These are phyloP conservation scores for Alternaria novae-zelandiae DNA, from an alignment of 2,329 filamentous ascomycete genomes.

Conservation along the genomic window DNA sequence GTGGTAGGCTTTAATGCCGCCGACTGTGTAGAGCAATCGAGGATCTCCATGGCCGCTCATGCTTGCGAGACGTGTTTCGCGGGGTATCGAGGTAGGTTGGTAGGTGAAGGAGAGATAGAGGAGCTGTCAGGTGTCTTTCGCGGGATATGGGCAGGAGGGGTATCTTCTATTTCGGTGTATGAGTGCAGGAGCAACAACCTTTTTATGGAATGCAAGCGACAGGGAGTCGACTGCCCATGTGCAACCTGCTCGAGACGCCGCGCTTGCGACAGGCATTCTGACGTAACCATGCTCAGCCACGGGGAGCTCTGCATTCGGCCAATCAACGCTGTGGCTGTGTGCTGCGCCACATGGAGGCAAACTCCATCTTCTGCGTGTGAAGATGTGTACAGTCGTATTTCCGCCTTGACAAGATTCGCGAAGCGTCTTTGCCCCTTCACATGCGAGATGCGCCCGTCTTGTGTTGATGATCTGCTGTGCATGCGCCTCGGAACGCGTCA, in stretches of 20 bases:
- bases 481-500: slow-evolving; percentile 15
- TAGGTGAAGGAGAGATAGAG: neutral
- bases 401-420: neutral
- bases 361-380: neutral
- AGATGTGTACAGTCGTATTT: neutral
- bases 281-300: neutral
- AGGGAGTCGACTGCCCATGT: slow-evolving; percentile 5
- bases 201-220: slow-evolving; percentile 21
- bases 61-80: slow-evolving; percentile 21
- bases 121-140: neutral
- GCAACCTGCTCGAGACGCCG: slow-evolving; percentile 22
- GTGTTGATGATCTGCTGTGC: neutral
- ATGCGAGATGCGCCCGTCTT: neutral
- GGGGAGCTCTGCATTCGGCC: neutral
- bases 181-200: slow-evolving; percentile 5
- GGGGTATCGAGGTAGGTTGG: slow-evolving; percentile 9
- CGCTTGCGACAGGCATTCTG: slow-evolving; percentile 11
- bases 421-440: slow-evolving; percentile 6
- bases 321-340: slow-evolving; percentile 11
- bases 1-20: slow-evolving; percentile 89
- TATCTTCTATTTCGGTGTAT: slow-evolving; percentile 17
- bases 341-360: slow-evolving; percentile 1
- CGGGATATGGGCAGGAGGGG: slow-evolving; percentile 12
- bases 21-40: slow-evolving; percentile 66
- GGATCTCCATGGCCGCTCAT: slow-evolving; percentile 62